These are phyloP conservation scores for Onygena corvina DNA, from an alignment of 2,329 filamentous ascomycete genomes.

Conservation along the genomic window DNA sequence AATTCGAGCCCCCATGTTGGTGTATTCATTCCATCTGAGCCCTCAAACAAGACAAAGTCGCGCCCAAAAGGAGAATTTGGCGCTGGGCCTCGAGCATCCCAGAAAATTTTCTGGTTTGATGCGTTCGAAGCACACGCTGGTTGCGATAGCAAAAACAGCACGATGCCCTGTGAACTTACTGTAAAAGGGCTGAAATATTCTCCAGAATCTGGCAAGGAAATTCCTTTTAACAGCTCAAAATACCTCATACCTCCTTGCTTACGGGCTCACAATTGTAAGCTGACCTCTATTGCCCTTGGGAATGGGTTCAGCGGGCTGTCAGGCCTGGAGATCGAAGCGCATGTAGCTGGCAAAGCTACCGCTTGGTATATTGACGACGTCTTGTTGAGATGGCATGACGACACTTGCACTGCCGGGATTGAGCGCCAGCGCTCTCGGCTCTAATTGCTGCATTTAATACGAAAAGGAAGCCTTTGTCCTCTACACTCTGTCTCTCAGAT, in stretches of 20 bases:
- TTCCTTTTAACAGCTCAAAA: conserved; percentile 26
- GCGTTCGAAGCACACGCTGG: conserved; percentile 37
- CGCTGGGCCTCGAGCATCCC: conserved; percentile 32
- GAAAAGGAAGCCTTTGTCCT: neutral
- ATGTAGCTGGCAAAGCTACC: conserved; percentile 28
- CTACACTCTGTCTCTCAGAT: no score
- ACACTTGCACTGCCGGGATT: conserved; percentile 37
- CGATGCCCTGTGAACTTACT: conserved; percentile 29
- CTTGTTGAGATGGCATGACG: conserved; percentile 39
- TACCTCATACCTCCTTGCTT: conserved; percentile 35
- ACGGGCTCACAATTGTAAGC: conserved; percentile 30
- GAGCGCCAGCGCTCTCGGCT: conserved; percentile 10
- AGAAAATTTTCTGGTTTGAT: conserved; percentile 42
- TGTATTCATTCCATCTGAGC: conserved; percentile 35
- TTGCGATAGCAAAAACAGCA: conserved; percentile 34
- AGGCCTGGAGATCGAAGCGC: conserved; percentile 40
- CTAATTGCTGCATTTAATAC: neutral
- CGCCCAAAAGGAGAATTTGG: conserved; percentile 36
- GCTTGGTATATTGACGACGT: conserved; percentile 41
- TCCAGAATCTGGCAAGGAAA: conserved; percentile 24
- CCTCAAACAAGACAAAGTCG: conserved; percentile 18
- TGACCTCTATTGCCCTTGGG: conserved; percentile 35
- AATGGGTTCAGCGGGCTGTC: conserved; percentile 33
- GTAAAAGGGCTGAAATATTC: conserved; percentile 38
- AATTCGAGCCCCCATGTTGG: conserved; percentile 37